Conservation (phyloP, 2,329 filamentous ascomycete genomes). For the Pseudopyrenochaeta lycopersici region DNA sequence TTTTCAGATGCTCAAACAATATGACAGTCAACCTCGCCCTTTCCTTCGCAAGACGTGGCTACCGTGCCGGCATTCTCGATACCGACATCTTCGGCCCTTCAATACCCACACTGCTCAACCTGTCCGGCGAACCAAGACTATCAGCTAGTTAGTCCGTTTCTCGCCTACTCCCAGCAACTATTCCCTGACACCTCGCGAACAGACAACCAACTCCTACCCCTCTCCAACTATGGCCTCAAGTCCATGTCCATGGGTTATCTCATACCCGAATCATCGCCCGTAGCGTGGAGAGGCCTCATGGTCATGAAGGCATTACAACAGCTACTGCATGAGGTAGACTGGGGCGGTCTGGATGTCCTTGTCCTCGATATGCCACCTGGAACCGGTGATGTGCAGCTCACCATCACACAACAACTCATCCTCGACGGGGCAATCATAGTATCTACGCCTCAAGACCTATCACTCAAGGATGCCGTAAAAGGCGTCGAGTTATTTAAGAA, state of each 20-base stretch:
- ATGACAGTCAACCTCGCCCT: constrained; percentile 79
- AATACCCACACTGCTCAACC: constrained; percentile 86
- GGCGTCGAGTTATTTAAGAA: constrained; percentile 94
- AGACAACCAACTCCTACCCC: constrained; percentile 83
- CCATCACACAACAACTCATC: constrained; percentile 94
- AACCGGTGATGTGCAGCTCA: constrained; percentile 94
- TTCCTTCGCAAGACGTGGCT: constrained; percentile 81
- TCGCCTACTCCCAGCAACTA: background rate
- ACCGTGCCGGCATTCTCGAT: constrained; percentile 87
- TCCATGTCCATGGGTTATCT: constrained; percentile 99
- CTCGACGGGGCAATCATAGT: constrained; percentile 88
- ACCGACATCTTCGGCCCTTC: constrained; percentile 97
- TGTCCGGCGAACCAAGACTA: constrained; percentile 80
- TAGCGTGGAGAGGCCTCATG: constrained; percentile 97
- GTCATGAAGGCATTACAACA: constrained; percentile 97
- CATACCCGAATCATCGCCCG: constrained; percentile 78
- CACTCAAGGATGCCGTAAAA: constrained; percentile 88
- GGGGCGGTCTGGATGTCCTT: constrained; percentile 87
- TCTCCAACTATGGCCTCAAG: constrained; percentile 94
- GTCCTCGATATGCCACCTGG: constrained; percentile 93
- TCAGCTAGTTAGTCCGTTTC: constrained; percentile 68
- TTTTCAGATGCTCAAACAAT: constrained; percentile 6
- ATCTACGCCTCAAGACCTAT: constrained; percentile 92
- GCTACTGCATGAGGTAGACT: constrained; percentile 92
- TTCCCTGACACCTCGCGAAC: constrained; percentile 11